Evolutionary conservation across 345 rosid genomes (phyloP).

Genomic region (Hibiscus syriacus): DNA sequence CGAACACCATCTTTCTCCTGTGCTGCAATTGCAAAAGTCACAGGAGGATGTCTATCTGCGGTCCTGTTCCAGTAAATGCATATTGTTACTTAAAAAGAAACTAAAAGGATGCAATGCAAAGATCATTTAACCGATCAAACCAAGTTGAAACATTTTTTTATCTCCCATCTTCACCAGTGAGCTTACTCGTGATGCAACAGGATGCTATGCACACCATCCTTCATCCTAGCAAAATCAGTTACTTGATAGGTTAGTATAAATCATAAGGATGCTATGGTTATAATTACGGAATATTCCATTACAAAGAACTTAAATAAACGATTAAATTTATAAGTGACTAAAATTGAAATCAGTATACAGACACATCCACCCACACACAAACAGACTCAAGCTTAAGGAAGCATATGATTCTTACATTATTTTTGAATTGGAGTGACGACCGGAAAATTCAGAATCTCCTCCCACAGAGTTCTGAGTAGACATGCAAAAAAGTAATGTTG

Average conservation of each 20-base stretch:
- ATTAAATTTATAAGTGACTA: background rate
- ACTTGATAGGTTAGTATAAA: too few species aligned
- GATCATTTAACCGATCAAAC: background rate
- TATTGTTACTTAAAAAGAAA: background rate
- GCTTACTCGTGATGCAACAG: constrained; percentile 76
- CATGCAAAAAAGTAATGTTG: background rate
- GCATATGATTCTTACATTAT: constrained; percentile 31
- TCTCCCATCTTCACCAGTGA: constrained; percentile 1
- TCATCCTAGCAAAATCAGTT: constrained; percentile 43
- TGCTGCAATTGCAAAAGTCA: constrained; percentile 67
- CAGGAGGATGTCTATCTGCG: constrained; percentile 39
- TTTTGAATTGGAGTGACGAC: constrained; percentile 73
- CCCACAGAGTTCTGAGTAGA: constrained; percentile 76
- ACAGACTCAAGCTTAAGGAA: background rate
- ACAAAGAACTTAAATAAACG: background rate
- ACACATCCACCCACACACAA: background rate
- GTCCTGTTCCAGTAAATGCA: constrained; percentile 41
- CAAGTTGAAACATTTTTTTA: constrained; percentile 8
- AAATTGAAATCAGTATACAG: constrained; percentile 4
- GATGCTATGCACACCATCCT: constrained; percentile 57
- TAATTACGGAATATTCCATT: background rate
- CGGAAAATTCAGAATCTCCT: constrained; percentile 77
- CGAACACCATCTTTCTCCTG: constrained; percentile 54
- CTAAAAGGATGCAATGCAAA: background rate
- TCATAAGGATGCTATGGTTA: constrained; percentile 1